Evolutionary conservation across 768 basidiomycete genomes (phyloP).

Genomic region (Favolaschia claudopus): DNA sequence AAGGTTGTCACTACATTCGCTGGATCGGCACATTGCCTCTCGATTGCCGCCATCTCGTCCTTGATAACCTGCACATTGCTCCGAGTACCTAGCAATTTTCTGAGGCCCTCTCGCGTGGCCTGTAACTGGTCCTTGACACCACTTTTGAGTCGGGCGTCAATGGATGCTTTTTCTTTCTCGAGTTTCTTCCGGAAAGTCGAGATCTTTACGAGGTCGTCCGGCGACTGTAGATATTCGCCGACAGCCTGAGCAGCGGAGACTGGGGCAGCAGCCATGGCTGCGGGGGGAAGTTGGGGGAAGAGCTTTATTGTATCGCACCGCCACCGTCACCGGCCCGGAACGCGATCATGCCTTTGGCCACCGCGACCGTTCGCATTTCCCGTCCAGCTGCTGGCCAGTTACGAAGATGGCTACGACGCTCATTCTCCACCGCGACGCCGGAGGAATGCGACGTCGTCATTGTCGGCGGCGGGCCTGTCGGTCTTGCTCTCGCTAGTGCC

Average conservation of each 20-base stretch:
- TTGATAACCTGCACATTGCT: slow-evolving; percentile 81
- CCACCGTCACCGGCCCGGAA: not conserved
- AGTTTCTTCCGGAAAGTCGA: slow-evolving; percentile 90
- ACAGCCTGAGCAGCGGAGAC: slow-evolving; percentile 87
- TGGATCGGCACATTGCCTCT: slow-evolving; percentile 79
- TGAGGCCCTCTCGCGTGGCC: slow-evolving; percentile 86
- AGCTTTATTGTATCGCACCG: too few species aligned
- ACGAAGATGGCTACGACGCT: not conserved
- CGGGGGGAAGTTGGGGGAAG: not conserved
- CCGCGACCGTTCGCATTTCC: slow-evolving; percentile 12
- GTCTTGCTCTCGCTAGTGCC: slow-evolving; percentile 88
- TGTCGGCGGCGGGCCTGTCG: slow-evolving; percentile 93
- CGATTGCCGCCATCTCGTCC: slow-evolving; percentile 86
- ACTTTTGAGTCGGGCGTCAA: slow-evolving; percentile 88
- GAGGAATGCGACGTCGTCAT: slow-evolving; percentile 88
- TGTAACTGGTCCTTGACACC: slow-evolving; percentile 95
- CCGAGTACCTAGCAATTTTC: slow-evolving; percentile 79
- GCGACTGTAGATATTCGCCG: slow-evolving; percentile 90
- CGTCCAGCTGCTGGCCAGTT: slow-evolving; percentile 17
- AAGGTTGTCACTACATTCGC: slow-evolving; percentile 83
- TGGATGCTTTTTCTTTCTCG: slow-evolving; percentile 95
- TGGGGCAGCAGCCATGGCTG: slow-evolving; percentile 52
- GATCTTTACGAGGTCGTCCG: slow-evolving; percentile 92
- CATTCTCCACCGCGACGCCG: slow-evolving; percentile 19
- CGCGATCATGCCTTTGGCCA: slow-evolving; percentile 7